Evolutionary conservation across 306 rosid species (phyloP), one percentile per base, ranked within the genome.

Genomic region (Castanea mollissima): DNA sequence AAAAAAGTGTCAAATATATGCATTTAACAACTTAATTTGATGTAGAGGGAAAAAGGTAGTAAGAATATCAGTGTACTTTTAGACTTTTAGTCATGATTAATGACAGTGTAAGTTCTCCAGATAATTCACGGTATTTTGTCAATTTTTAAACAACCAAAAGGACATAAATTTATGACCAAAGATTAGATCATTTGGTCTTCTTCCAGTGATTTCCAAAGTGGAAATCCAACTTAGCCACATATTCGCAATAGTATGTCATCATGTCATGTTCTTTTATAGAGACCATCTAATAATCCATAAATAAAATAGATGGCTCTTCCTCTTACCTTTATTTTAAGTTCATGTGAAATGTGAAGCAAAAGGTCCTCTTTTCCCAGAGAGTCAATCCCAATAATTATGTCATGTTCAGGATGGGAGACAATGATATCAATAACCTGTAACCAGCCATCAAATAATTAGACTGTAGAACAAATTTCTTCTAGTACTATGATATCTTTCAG

Each of bases 361-460:
- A 90, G 94, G 79, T 92, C 91, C 79, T 92, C 97, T 78, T 92
- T 92, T 19, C 97, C 97, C 72, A 90, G 56, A 75, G 87, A 63
- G 83, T 90, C 90, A 49, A 92, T 85, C 75, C 88, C 94, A 71
- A 92, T 92, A 78, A 92, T 78, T 70, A 92, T 63, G 41, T 88
- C 97, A 74, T 92, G 91, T 21, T 87, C 87, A 55, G 94, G 97
- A 88, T 90, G 90, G 54, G 94, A 85, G 35, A 73, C 76, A 76
- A 92, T 86, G 55, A 92, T 81, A 86, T 87, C 86, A 71, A 90
- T 83, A 73, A 87, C 77, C 94, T 90, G 90, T 64, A 84, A 85
- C 44, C 71, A 79, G 51, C 72, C 29, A 76, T 70, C 64, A 76
- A 71, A 1, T 55, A n/a, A 35, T 5, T n/a, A 73, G 19, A 44